phyloP scores from a whole-genome alignment of 768 basidiomycete genomes.

The Kwoniella botswanensis region DNA sequence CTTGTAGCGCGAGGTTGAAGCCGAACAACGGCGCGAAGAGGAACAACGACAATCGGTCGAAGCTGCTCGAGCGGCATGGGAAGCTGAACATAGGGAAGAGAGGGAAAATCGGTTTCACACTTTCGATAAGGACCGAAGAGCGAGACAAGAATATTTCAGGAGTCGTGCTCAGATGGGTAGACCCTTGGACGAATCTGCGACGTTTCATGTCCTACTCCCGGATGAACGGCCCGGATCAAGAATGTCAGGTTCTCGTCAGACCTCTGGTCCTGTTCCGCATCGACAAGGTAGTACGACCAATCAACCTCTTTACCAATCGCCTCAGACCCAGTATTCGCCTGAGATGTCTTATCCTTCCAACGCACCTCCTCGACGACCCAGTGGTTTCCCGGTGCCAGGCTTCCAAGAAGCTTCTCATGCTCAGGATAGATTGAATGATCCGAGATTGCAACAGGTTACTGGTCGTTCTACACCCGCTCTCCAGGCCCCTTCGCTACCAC shows the following conservation, averaged over 20 bases:
- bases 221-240: constrained; percentile 14
- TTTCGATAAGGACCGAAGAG: constrained; percentile 38
- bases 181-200: constrained; percentile 20
- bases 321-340: constrained; percentile 32
- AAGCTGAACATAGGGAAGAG: constrained; percentile 28
- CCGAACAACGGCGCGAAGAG: constrained; percentile 34
- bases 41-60: constrained; percentile 17
- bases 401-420: constrained; percentile 38
- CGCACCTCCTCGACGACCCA: constrained; percentile 30
- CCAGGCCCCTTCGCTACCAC: constrained; percentile 2
- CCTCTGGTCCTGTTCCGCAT: constrained; percentile 16
- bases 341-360: constrained; percentile 29
- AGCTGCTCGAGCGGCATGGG: constrained; percentile 24
- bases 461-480: constrained; percentile 10
- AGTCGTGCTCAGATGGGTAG: constrained; percentile 20
- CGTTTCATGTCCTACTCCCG: constrained; percentile 14
- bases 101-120: constrained; percentile 25
- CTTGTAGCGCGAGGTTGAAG: constrained; percentile 41
- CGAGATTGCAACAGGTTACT: constrained; percentile 31
- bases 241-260: constrained; percentile 23
- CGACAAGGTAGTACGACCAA: constrained; percentile 12
- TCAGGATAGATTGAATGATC: constrained; percentile 38
- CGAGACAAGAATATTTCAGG: constrained; percentile 31
- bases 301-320: constrained; percentile 42
- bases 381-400: constrained; percentile 25